Evolutionary conservation across 306 rosid species (phyloP).

Genomic region (Ceratonia siliqua): DNA sequence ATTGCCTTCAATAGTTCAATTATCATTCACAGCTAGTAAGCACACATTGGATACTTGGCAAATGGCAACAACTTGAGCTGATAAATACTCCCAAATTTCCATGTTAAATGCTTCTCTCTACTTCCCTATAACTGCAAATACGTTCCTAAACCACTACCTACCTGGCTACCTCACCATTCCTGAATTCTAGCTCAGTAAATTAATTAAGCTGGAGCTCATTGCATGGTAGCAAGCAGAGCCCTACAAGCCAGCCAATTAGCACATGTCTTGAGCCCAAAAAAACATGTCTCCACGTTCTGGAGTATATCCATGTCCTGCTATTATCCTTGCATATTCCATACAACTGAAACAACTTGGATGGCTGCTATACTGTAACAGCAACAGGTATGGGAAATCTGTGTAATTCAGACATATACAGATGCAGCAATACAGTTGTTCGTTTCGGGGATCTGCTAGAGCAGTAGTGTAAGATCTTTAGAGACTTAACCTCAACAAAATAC

Average conservation of each 20-base stretch:
- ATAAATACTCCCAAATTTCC: neutral
- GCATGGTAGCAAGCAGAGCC: neutral
- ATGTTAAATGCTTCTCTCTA: neutral
- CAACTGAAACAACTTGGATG: neutral
- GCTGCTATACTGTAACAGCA: neutral
- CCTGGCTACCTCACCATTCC: neutral
- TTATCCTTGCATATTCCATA: neutral
- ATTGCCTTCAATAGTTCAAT: no score
- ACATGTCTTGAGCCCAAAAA: neutral
- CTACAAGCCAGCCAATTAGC: neutral
- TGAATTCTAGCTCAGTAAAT: neutral
- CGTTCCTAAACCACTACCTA: neutral
- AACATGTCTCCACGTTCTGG: neutral
- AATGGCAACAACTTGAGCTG: neutral
- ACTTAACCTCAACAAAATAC: neutral
- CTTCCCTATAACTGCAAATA: neutral
- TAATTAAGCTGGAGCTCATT: no score
- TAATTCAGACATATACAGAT: no score
- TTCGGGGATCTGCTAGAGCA: no score
- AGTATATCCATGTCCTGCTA: neutral
- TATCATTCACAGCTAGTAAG: no score
- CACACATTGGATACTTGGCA: no score
- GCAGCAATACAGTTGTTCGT: no score
- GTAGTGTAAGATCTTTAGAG: no score
- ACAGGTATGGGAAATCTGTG: neutral